phyloP scores from a whole-genome alignment of 2,329 filamentous ascomycete genomes.

The Cladosporium sp. region DNA sequence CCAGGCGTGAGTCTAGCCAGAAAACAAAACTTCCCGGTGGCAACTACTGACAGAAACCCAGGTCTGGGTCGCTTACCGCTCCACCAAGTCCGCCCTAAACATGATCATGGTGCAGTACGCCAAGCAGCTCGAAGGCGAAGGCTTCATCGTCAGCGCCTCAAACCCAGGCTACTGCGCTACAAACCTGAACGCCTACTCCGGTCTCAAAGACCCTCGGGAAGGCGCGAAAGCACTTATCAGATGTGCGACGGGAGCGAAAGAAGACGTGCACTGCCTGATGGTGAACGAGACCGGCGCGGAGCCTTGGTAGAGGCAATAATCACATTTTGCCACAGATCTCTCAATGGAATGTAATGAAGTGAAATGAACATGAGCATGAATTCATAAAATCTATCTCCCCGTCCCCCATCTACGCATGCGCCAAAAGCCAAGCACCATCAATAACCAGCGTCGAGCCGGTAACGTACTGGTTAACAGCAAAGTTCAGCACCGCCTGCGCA shows the following conservation, averaged over 20 bases:
- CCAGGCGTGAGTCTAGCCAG: conserved; percentile 29
- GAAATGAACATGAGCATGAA: not conserved
- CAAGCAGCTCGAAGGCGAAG: conserved; percentile 39
- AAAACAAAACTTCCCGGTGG: conserved; percentile 5
- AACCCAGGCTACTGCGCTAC: conserved; percentile 29
- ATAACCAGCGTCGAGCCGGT: conserved; percentile 65
- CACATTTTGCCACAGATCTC: not conserved
- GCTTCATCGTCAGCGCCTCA: conserved; percentile 45
- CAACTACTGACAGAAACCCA: not conserved
- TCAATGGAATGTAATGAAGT: not conserved
- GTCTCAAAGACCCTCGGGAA: conserved; percentile 34
- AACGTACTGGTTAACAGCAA: conserved; percentile 60
- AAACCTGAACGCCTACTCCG: conserved; percentile 31
- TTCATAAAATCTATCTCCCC: not conserved
- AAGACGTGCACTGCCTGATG: conserved; percentile 32
- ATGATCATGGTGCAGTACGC: conserved; percentile 52
- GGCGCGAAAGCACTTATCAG: conserved; percentile 34
- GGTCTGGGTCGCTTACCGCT: conserved; percentile 38
- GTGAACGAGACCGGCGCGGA: conserved; percentile 30
- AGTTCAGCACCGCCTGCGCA: conserved; percentile 58
- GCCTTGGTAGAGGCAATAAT: conserved; percentile 27
- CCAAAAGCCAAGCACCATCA: conserved; percentile 62
- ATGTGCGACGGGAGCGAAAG: conserved; percentile 27
- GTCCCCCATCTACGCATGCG: conserved; percentile 24
- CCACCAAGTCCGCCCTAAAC: conserved; percentile 47